Conservation (phyloP, 129 eudicot species). For the Apium graveolens region DNA sequence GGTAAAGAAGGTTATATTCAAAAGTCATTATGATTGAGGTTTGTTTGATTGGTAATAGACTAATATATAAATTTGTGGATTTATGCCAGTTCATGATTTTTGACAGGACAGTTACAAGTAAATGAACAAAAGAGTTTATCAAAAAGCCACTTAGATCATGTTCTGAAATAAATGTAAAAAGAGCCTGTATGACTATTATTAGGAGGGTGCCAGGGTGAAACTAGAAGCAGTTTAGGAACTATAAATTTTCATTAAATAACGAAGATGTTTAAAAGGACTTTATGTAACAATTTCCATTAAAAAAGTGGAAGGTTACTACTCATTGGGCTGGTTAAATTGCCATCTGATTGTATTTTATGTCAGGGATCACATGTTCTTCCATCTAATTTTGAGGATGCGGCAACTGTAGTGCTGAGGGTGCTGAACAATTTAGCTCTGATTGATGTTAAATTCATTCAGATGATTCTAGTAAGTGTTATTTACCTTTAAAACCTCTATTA, state of each 20-base stretch:
- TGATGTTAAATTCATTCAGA: constrained; percentile 73
- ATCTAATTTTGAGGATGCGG: constrained; percentile 89
- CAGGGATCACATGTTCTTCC: constrained; percentile 81
- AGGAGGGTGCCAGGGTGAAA: not conserved
- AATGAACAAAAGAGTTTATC: not conserved
- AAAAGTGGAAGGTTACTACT: not conserved
- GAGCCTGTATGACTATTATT: not conserved
- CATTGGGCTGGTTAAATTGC: not conserved
- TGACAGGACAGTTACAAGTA: not conserved
- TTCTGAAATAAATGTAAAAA: too few species aligned
- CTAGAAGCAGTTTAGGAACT: not conserved
- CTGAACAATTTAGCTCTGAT: constrained; percentile 87
- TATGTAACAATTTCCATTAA: not conserved
- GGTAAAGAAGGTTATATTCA: not conserved
- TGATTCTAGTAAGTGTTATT: constrained; percentile 64
- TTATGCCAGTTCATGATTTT: not conserved
- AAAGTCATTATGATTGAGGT: not conserved
- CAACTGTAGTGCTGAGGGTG: constrained; percentile 90
- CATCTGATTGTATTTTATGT: not conserved
- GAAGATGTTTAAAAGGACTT: not conserved
- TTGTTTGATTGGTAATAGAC: not conserved
- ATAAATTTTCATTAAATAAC: too few species aligned
- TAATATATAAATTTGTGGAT: not conserved
- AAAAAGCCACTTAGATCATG: not conserved
- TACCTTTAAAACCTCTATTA: not conserved